Conservation (phyloP, 768 basidiomycete species). For the Boletales sp. region DNA sequence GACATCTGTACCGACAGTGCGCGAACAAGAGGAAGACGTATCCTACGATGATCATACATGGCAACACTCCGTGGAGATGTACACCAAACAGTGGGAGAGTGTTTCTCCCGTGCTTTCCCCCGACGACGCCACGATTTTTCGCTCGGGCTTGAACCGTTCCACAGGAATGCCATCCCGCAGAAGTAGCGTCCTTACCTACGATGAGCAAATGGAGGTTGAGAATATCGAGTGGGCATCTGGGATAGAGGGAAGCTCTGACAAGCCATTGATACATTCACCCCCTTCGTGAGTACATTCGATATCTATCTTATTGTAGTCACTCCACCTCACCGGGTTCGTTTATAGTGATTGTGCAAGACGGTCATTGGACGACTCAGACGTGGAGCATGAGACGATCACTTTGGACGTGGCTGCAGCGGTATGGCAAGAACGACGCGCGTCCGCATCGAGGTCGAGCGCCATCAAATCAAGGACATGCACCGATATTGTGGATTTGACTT, state of each 20-base stretch:
- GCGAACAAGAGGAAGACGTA: too few species aligned
- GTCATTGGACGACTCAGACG: background rate
- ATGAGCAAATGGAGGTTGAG: background rate
- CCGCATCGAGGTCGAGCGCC: background rate
- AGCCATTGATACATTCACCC: too few species aligned
- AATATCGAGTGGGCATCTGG: background rate
- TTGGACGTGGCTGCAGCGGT: background rate
- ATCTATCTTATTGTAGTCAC: too few species aligned
- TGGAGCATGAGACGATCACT: background rate
- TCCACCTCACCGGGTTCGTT: background rate
- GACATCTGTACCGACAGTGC: too few species aligned
- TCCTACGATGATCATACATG: too few species aligned
- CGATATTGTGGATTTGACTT: background rate
- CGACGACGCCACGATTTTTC: background rate
- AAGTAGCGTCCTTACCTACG: background rate
- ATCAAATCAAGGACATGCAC: background rate
- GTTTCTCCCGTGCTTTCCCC: background rate
- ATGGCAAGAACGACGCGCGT: background rate
- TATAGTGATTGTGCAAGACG: background rate
- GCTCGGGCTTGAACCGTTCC: background rate
- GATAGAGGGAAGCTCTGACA: too few species aligned
- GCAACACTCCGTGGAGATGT: too few species aligned
- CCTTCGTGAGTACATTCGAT: slow-evolving; percentile 2
- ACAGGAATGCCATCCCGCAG: background rate
- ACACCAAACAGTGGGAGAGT: background rate